Base-by-base conservation (phyloP, 164 flowering plant species). In the Protea cynaroides region DNA sequence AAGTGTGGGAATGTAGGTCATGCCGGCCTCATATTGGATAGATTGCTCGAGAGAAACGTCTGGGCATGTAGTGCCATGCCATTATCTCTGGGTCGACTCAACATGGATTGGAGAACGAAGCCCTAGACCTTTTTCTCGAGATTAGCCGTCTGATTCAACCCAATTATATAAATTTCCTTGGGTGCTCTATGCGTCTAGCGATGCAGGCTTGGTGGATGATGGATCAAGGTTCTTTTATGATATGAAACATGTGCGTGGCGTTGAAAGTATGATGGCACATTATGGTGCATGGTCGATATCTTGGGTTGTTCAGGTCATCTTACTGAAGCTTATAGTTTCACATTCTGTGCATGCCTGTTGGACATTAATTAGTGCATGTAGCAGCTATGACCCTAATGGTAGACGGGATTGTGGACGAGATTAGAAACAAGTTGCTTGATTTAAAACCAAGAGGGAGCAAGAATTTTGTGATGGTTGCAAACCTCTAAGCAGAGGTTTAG, bases 221-320 rank as follows among this genome's bases (percentile, higher is more conserved):
- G 89, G 89, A 18, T 75, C 68, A 65, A 64, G 40, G 19, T 84
- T 74, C 63, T 88, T 86, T 38, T 67, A 74, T 56, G 85, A 84
- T 1, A 86, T 88, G 95, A 73, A 72, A 66, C 62, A 72, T 44
- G 65, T 71, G 9, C 60, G 83, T 58, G 76, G 79, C 52, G 84
- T 86, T 34, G 62, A 80, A 67, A 90, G 90, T 11, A 68, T 29
- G 70, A 66, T 78, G 77, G 67, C 69, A 58, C 95, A 88, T 69
- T 86, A 76, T 46, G 86, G 87, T 59, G 84, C 87, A 84, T 84
- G 90, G 95, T 84, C 13, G 95, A 88, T 78, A 63, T 84, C 15
- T 75, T 76, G 53, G 74, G 78, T 56, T 86, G 94, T 24, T 83
- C 84, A 36, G 94, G 89, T 22, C 84, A 23, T 57, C 74, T 86